Evolutionary conservation across 2,329 filamentous ascomycete genomes (phyloP).

Genomic region (Periconia sp.): DNA sequence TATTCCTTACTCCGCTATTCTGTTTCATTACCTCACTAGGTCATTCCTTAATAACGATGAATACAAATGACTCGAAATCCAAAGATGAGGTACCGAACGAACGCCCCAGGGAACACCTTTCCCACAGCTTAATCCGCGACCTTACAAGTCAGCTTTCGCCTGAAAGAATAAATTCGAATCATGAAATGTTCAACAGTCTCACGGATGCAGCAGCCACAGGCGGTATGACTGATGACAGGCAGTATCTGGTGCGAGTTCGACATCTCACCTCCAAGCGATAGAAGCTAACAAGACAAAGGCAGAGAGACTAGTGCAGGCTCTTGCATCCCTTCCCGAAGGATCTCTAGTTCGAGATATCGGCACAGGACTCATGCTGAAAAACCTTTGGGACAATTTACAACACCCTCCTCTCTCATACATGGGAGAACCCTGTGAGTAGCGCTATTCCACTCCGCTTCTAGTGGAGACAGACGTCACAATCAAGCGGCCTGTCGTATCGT

Average conservation of each 20-base stretch:
- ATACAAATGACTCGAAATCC: no score
- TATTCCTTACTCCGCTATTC: no score
- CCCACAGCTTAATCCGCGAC: conserved; percentile 7
- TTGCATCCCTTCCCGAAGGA: conserved; percentile 11
- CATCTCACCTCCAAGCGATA: not conserved
- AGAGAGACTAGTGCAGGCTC: conserved; percentile 11
- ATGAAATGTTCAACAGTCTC: conserved; percentile 6
- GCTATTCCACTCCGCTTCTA: conserved; percentile 11
- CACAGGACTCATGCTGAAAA: conserved; percentile 10
- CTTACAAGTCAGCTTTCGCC: conserved; percentile 5
- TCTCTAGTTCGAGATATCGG: conserved; percentile 3
- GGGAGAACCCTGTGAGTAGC: conserved; percentile 8
- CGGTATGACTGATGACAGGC: conserved; percentile 8
- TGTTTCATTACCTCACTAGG: no score
- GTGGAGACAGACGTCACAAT: no score
- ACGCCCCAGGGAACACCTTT: conserved; percentile 1
- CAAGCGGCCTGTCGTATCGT: no score
- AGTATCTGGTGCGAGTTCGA: conserved; percentile 10
- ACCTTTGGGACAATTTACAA: conserved; percentile 47
- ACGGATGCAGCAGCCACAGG: conserved; percentile 6
- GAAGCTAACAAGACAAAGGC: not conserved
- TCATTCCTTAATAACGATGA: no score
- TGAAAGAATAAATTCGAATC: conserved; percentile 7
- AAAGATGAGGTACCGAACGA: no score
- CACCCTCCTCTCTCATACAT: conserved; percentile 45